These are phyloP conservation scores for Dacryopinax spathularia DNA, from an alignment of 768 basidiomycete genomes.

Conservation along the genomic window DNA sequence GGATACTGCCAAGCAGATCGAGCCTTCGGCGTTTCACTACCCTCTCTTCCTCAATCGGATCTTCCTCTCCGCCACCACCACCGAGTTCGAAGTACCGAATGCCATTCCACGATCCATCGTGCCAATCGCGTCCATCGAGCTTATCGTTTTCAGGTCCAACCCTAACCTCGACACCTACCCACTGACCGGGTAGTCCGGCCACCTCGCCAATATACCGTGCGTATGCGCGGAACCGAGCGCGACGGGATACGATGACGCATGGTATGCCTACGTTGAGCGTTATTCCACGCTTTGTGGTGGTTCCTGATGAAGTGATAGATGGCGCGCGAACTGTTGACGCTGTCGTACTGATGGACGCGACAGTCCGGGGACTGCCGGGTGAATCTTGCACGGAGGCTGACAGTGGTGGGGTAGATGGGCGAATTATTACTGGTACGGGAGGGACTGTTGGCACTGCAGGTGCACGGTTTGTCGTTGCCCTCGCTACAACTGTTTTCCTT, in stretches of 20 bases:
- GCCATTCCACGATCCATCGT: conserved; percentile 72
- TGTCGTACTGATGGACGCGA: neutral
- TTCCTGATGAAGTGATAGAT: neutral
- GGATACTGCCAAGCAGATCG: neutral
- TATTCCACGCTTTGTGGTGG: conserved; percentile 31
- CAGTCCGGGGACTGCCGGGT: neutral
- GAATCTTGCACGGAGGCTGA: neutral
- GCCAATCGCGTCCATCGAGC: conserved; percentile 59
- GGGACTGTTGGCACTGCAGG: neutral
- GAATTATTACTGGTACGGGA: neutral
- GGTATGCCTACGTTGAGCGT: conserved; percentile 78
- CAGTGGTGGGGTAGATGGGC: neutral
- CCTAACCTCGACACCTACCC: conserved; percentile 86
- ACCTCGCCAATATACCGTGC: conserved; percentile 83
- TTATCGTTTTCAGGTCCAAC: conserved; percentile 42
- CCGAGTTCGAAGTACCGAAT: conserved; percentile 73
- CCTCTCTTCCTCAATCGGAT: neutral
- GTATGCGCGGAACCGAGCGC: conserved; percentile 71
- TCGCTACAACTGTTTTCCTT: conserved; percentile 11
- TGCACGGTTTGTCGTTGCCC: conserved; percentile 2
- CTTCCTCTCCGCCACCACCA: conserved; percentile 27
- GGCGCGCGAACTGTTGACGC: neutral
- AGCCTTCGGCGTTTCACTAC: neutral
- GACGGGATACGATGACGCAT: conserved; percentile 73
- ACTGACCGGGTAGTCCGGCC: conserved; percentile 62